A percentile compares a stretch with the other conserved stretches of the same genome.
Conservation (phyloP, 805 yeast species). For the Wickerhamiella vanderwaltii region DNA sequence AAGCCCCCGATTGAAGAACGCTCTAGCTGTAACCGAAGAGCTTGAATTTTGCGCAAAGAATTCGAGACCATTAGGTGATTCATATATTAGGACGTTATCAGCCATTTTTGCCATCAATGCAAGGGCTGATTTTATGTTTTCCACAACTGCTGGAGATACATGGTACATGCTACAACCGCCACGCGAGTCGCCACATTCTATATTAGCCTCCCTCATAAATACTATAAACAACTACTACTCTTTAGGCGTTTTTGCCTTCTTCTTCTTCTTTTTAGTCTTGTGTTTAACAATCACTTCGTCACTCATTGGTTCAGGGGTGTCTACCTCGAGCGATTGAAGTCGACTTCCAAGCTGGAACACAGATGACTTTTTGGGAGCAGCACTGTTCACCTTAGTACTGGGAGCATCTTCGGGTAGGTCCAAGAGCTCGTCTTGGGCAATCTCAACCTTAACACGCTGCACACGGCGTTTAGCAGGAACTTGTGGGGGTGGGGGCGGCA, state of each 20-base stretch:
- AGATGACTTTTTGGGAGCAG: constrained; percentile 3
- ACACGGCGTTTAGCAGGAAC: neutral
- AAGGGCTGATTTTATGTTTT: neutral
- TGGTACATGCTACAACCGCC: constrained; percentile 5
- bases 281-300: constrained; percentile 24
- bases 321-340: constrained; percentile 17
- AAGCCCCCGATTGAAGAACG: constrained; percentile 1
- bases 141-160: constrained; percentile 3
- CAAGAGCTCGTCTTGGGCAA: constrained; percentile 25
- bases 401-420: constrained; percentile 18
- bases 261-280: constrained; percentile 23
- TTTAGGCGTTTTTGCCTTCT: constrained; percentile 3
- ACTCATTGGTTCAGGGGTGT: constrained; percentile 7
- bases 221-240: neutral
- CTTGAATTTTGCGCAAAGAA: constrained; percentile 2
- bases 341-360: constrained; percentile 21
- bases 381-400: no score
- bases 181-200: neutral
- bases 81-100: neutral
- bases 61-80: neutral
- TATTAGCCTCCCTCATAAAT: neutral
- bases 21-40: constrained; percentile 3
- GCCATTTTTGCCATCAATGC: constrained; percentile 1
- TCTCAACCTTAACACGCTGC: constrained; percentile 22
- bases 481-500: neutral